Conservation (phyloP, 1,139 yeast species). For the Debaryomyces nepalensis region DNA sequence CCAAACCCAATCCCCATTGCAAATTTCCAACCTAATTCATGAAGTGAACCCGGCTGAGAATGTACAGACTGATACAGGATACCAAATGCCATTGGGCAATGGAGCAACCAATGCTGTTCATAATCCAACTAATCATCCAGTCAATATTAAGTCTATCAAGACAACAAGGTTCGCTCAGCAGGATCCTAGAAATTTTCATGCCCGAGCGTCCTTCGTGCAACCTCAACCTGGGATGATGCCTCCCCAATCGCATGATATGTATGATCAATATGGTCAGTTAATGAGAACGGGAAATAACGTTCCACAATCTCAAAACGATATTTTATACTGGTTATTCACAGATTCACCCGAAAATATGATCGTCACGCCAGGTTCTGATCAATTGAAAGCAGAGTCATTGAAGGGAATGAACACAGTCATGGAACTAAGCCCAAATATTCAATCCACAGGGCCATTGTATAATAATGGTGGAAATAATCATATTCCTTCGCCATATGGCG, state of each 20-base stretch:
- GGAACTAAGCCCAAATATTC: conserved; percentile 7
- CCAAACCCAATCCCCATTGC: conserved; percentile 22
- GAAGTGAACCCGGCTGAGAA: conserved; percentile 2
- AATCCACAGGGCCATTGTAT: conserved; percentile 4
- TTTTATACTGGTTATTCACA: conserved; percentile 46
- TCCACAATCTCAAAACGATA: conserved; percentile 39
- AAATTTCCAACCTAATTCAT: conserved; percentile 27
- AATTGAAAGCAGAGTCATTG: background rate
- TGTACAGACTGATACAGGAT: background rate
- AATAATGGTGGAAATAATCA: background rate
- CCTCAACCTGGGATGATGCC: background rate
- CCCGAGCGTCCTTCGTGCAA: background rate
- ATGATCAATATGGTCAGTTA: conserved; percentile 5
- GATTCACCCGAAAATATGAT: conserved; percentile 28
- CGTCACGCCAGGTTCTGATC: conserved; percentile 1
- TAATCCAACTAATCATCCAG: background rate
- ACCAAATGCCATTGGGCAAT: background rate
- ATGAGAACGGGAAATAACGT: conserved; percentile 2
- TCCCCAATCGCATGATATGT: conserved; percentile 6
- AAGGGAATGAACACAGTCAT: background rate
- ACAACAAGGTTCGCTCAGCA: conserved; percentile 1
- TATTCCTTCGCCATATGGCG: conserved; percentile 19
- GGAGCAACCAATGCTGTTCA: background rate
- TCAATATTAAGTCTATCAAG: background rate
- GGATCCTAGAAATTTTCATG: conserved; percentile 1